phyloP scores from a whole-genome alignment of 1,139 yeast genomes.

The Yamadazyma siamensis region DNA sequence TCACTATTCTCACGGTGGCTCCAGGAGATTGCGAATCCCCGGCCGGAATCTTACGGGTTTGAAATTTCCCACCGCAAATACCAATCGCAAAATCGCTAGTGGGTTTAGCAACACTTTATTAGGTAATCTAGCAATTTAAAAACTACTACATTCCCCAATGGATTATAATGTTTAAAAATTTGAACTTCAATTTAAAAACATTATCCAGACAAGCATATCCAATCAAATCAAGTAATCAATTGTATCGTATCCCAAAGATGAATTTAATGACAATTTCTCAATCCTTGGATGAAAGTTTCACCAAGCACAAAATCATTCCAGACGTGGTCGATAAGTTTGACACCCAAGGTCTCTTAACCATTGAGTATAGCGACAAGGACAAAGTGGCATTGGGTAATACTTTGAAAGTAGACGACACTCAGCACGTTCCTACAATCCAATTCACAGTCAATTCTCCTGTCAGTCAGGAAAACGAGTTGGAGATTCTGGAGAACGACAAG shows the following conservation, averaged over 20 bases:
- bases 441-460: conserved; percentile 56
- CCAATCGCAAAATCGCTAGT: too few relatives aligned
- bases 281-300: conserved; percentile 58
- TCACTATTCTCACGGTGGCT: too few relatives aligned
- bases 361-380: conserved; percentile 47
- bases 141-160: too few relatives aligned
- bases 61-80: too few relatives aligned
- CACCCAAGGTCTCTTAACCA: conserved; percentile 45
- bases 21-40: too few relatives aligned
- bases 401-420: conserved; percentile 62
- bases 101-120: too few relatives aligned
- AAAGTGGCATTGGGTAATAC: conserved; percentile 83
- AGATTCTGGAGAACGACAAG: conserved; percentile 44
- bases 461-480: conserved; percentile 30
- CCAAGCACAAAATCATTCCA: conserved; percentile 60
- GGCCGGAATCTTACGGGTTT: too few relatives aligned
- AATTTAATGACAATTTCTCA: conserved; percentile 60
- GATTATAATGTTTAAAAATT: conserved; percentile 6
- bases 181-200: conserved; percentile 1
- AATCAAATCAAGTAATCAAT: conserved; percentile 2
- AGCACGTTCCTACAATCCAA: conserved; percentile 59
- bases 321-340: conserved; percentile 53
- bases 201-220: conserved; percentile 2
- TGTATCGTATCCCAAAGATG: conserved; percentile 9
- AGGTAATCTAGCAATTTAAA: too few relatives aligned